Conservation (phyloP, 2,329 filamentous ascomycete species). For the Pseudocercospora cruenta region DNA sequence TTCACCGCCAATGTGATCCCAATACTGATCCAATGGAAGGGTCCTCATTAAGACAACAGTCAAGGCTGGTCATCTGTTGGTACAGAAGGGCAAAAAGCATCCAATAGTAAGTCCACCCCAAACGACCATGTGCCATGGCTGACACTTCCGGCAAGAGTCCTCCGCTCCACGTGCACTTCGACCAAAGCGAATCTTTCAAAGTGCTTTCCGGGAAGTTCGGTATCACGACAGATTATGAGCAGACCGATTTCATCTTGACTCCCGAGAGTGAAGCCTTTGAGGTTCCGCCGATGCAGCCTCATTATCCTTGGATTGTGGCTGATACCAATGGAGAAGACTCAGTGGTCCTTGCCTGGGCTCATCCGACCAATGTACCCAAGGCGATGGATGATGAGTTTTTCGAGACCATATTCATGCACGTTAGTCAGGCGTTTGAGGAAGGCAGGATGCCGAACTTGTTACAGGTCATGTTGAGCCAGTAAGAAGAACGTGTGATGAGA, state of each 20-base stretch:
- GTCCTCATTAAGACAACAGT: slow-evolving; percentile 11
- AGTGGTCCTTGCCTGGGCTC: slow-evolving; percentile 11
- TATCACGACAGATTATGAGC: slow-evolving; percentile 14
- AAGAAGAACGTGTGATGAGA: neutral
- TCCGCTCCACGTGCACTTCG: slow-evolving; percentile 19
- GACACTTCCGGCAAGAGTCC: slow-evolving; percentile 1
- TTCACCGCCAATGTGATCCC: neutral
- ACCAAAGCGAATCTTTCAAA: slow-evolving; percentile 23
- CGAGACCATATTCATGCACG: slow-evolving; percentile 14
- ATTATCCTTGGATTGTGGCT: slow-evolving; percentile 8
- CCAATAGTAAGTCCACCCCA: slow-evolving; percentile 7
- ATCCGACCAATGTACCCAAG: slow-evolving; percentile 10
- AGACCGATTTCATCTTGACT: slow-evolving; percentile 14
- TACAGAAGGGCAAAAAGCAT: slow-evolving; percentile 9
- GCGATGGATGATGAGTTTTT: slow-evolving; percentile 17
- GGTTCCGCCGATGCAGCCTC: slow-evolving; percentile 11
- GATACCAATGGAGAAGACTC: slow-evolving; percentile 10
- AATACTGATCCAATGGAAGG: neutral
- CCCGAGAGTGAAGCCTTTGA: neutral
- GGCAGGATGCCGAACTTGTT: slow-evolving; percentile 8
- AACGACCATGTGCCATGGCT: neutral
- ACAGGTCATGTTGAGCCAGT: slow-evolving; percentile 17
- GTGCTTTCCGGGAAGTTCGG: slow-evolving; percentile 14
- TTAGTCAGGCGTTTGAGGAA: slow-evolving; percentile 5
- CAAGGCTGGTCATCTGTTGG: slow-evolving; percentile 4